Conservation (phyloP, 441 rosid genomes). For the Euphorbia schlechtendalii region DNA sequence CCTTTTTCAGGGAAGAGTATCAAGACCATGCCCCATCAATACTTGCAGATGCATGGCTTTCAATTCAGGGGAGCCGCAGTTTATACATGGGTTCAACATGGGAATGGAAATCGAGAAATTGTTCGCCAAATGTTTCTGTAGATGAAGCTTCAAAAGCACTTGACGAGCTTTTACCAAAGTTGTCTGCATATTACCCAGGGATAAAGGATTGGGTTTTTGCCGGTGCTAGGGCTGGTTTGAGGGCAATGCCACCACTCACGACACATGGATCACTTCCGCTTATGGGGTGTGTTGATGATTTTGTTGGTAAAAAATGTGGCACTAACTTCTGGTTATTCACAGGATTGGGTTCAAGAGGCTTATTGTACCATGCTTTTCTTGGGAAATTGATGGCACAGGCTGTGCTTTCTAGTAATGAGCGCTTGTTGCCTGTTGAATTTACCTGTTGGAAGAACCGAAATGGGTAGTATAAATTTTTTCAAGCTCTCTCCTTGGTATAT, state of each 20-base stretch:
- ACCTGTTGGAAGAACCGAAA: slow-evolving; percentile 61
- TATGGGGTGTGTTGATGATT: slow-evolving; percentile 57
- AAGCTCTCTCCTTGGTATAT: too few species aligned
- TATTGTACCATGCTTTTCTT: slow-evolving; percentile 75
- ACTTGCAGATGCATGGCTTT: slow-evolving; percentile 84
- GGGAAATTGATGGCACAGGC: slow-evolving; percentile 71
- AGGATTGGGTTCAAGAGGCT: slow-evolving; percentile 88
- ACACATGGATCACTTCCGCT: slow-evolving; percentile 78
- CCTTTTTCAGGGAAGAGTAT: slow-evolving; percentile 52
- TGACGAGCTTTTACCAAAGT: slow-evolving; percentile 69
- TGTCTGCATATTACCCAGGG: slow-evolving; percentile 55
- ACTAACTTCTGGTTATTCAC: slow-evolving; percentile 71
- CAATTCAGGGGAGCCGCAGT: slow-evolving; percentile 59
- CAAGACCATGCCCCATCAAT: slow-evolving; percentile 67
- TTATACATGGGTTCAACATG: slow-evolving; percentile 76
- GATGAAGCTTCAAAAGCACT: slow-evolving; percentile 79
- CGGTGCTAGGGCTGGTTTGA: slow-evolving; percentile 75
- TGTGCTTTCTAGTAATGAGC: slow-evolving; percentile 53
- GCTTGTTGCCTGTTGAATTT: slow-evolving; percentile 50
- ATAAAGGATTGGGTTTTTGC: slow-evolving; percentile 56
- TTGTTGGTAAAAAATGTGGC: slow-evolving; percentile 30
- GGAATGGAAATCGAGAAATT: slow-evolving; percentile 84
- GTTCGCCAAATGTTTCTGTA: slow-evolving; percentile 45
- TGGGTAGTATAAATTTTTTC: neutral
- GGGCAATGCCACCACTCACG: slow-evolving; percentile 89